Percentiles rank a stretch among this genome's conserved stretches.
phyloP scores from a whole-genome alignment of 2,329 filamentous ascomycete genomes.

The Fusarium redolens region DNA sequence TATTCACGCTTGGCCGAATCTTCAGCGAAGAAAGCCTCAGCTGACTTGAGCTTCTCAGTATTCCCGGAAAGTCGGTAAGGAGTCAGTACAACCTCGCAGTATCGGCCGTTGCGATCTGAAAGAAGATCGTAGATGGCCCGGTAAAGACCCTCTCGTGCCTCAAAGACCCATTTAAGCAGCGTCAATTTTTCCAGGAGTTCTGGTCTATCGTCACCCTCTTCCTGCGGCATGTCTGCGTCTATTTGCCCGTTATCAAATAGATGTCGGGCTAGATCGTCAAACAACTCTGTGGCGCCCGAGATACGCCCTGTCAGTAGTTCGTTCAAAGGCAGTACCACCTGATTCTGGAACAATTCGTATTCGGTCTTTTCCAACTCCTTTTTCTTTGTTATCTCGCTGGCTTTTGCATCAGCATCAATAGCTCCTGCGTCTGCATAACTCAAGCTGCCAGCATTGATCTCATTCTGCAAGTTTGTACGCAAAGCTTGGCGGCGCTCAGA shows the following conservation, averaged over 20 bases:
- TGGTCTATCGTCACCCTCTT: constrained; percentile 94
- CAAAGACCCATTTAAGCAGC: constrained; percentile 95
- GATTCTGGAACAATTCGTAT: constrained; percentile 85
- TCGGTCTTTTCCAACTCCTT: constrained; percentile 81
- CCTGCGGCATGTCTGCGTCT: constrained; percentile 85
- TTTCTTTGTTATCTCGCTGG: constrained; percentile 74
- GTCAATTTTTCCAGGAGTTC: constrained; percentile 95
- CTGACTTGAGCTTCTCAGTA: constrained; percentile 81
- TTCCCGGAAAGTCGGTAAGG: constrained; percentile 83
- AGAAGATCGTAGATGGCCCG: constrained; percentile 87
- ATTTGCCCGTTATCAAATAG: constrained; percentile 74
- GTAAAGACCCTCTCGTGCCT: constrained; percentile 88
- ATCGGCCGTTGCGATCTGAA: constrained; percentile 85
- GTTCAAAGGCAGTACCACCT: constrained; percentile 86
- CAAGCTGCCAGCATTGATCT: constrained; percentile 82
- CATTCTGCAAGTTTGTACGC: constrained; percentile 79
- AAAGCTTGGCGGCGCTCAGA: constrained; percentile 71
- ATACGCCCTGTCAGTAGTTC: constrained; percentile 82
- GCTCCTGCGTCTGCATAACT: constrained; percentile 85
- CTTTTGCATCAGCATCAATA: constrained; percentile 80
- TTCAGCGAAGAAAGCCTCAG: constrained; percentile 82
- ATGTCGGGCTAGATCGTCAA: constrained; percentile 77
- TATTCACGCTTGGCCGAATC: constrained; percentile 80
- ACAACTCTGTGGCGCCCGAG: constrained; percentile 77
- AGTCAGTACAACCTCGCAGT: constrained; percentile 83